Evolutionary conservation across 306 rosid genomes (phyloP).

Genomic region (Canavalia ensiformis): DNA sequence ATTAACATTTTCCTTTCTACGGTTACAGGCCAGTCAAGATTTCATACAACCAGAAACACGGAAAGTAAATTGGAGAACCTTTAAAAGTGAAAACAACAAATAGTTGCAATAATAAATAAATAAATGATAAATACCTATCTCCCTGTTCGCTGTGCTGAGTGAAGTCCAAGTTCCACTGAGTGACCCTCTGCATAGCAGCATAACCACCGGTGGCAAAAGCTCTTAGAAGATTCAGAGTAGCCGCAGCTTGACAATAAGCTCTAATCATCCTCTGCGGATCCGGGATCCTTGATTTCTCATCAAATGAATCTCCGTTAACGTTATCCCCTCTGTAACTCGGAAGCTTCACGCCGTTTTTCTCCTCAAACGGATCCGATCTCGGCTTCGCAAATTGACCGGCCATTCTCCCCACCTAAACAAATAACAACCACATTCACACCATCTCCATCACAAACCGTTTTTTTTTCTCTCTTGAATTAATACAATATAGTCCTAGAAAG

Average conservation of each 20-base stretch:
- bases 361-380: slow-evolving; percentile 93
- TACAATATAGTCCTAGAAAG: no score
- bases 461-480: no score
- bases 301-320: slow-evolving; percentile 90
- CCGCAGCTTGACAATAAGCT: slow-evolving; percentile 96
- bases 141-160: slow-evolving; percentile 94
- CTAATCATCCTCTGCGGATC: slow-evolving; percentile 97
- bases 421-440: neutral
- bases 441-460: no score
- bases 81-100: neutral
- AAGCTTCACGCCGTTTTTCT: slow-evolving; percentile 87
- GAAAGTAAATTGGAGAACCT: neutral
- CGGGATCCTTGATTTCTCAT: slow-evolving; percentile 81
- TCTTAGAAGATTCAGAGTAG: slow-evolving; percentile 89
- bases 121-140: slow-evolving; percentile 66
- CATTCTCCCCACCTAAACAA: slow-evolving; percentile 91
- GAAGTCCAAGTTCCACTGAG: slow-evolving; percentile 98
- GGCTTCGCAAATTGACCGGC: slow-evolving; percentile 99
- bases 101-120: neutral
- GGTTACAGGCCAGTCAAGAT: neutral
- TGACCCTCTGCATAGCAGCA: slow-evolving; percentile 98
- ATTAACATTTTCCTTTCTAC: neutral
- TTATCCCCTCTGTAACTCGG: slow-evolving; percentile 99
- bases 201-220: slow-evolving; percentile 98
- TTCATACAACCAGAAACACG: slow-evolving; percentile 14